Evolutionary conservation across 305 asterid genomes (phyloP).

Genomic region (Caryopteris hybrid): DNA sequence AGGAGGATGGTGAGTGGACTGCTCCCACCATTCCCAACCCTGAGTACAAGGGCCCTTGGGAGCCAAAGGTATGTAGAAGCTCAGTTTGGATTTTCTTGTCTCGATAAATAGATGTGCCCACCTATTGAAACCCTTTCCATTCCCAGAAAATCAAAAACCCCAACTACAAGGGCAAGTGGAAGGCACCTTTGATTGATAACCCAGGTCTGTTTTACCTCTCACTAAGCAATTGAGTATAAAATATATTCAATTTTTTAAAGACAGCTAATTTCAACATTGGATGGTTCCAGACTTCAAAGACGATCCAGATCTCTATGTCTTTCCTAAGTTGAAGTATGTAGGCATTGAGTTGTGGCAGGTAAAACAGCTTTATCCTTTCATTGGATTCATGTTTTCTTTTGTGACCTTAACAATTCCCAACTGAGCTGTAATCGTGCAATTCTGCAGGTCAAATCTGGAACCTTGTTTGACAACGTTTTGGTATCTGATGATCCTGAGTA

Average conservation of each 20-base stretch:
- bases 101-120: too few relatives aligned
- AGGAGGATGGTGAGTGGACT: conserved; percentile 98
- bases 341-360: conserved; percentile 99
- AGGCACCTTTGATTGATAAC: conserved; percentile 93
- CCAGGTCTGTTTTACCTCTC: conserved; percentile 54
- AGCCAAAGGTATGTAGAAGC: conserved; percentile 60
- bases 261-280: conserved; percentile 4
- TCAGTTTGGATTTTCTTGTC: not conserved
- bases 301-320: conserved; percentile 86
- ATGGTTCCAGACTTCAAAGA: conserved; percentile 74
- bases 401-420: not conserved
- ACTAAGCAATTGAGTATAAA: too few relatives aligned
- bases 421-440: not conserved
- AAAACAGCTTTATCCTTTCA: not conserved
- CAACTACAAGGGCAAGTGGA: conserved; percentile 95
- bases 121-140: conserved; percentile 7
- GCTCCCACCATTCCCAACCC: conserved; percentile 95
- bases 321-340: conserved; percentile 84
- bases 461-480: conserved; percentile 86
- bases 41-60: conserved; percentile 98
- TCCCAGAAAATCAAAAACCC: conserved; percentile 95
- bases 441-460: conserved; percentile 94
- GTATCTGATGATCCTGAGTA: conserved; percentile 78
- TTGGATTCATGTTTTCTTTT: not conserved
- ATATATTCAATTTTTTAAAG: too few relatives aligned